Percentiles rank a stretch among this genome's conserved stretches.
These are phyloP conservation scores for Suhomyces wounanorum DNA, from an alignment of 1,139 yeast species.

Conservation along the genomic window DNA sequence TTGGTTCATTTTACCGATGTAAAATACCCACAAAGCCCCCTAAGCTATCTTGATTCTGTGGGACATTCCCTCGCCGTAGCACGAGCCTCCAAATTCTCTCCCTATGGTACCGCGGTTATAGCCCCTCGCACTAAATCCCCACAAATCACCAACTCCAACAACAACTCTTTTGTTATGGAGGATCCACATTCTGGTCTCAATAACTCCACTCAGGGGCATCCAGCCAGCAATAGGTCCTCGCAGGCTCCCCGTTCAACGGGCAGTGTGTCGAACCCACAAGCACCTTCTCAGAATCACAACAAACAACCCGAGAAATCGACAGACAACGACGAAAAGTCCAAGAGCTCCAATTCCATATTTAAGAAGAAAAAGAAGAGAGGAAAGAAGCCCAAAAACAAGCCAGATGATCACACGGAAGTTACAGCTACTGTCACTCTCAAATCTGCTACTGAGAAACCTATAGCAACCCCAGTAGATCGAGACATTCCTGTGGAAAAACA, in stretches of 20 bases:
- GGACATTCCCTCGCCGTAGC: neutral
- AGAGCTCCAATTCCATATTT: neutral
- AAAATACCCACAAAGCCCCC: neutral
- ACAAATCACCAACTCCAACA: neutral
- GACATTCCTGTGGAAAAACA: neutral
- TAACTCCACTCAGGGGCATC: neutral
- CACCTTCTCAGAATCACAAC: neutral
- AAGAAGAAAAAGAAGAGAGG: conserved; percentile 10
- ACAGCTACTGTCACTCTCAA: neutral
- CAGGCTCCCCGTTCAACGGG: neutral
- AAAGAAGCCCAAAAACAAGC: conserved; percentile 2
- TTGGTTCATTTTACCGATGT: no score
- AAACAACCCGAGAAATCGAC: neutral
- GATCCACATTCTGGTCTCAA: neutral
- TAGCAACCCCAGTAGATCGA: neutral
- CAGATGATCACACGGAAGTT: neutral
- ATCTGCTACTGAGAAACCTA: neutral
- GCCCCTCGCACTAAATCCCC: conserved; percentile 4
- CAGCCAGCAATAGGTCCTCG: neutral
- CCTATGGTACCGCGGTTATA: neutral
- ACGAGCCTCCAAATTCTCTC: neutral
- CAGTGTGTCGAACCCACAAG: neutral
- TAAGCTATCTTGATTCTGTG: neutral
- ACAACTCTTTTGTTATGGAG: neutral
- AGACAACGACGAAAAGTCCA: neutral